Base-by-base conservation (phyloP, 78 protist species). In the Tieghemostelium lacteum region DNA sequence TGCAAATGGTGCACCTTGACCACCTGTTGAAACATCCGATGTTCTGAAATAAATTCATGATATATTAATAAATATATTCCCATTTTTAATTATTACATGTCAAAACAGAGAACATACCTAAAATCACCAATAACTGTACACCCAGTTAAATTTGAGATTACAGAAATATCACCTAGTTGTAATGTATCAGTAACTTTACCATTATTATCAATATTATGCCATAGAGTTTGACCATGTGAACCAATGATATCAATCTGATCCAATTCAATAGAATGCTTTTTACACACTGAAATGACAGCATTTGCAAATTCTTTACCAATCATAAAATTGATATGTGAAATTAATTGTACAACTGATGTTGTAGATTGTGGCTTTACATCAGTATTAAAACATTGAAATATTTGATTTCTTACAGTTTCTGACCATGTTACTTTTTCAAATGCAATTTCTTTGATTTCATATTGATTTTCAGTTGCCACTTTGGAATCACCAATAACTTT, bases 1-100 rank as follows among this genome's bases (percentile, higher is more conserved):
- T 4, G 52, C 71, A 8, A 88, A 86, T 40, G 94, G 94, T n/a
- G 94, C 94, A 63, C 94, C 94, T 33, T 88, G 80, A 12, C 94
- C 94, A 34, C 94, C 94, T 40, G 6, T 19, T 4, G 88, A 39
- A 29, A 88, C 60, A 67, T 88, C 94, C 26, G 72, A 28, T 40
- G 19, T 19, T 50, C 94, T 61, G n/a, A n/a, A n/a, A n/a, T n/a
- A n/a, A n/a, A n/a, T n/a, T n/a, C n/a, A n/a, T n/a, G n/a, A n/a
- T n/a, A n/a, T n/a, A n/a, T n/a, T n/a, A n/a, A n/a, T n/a, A n/a
- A n/a, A n/a, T n/a, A n/a, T n/a, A n/a, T n/a, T n/a, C n/a, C n/a
- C n/a, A n/a, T n/a, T n/a, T n/a, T n/a, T n/a, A n/a, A n/a, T n/a
- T n/a, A n/a, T n/a, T n/a, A n/a, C n/a, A n/a, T n/a, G n/a, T n/a